Evolutionary conservation across 2,329 filamentous ascomycete species (phyloP), one percentile per base, ranked within the genome.

Genomic region (Xylariaceae sp.): DNA sequence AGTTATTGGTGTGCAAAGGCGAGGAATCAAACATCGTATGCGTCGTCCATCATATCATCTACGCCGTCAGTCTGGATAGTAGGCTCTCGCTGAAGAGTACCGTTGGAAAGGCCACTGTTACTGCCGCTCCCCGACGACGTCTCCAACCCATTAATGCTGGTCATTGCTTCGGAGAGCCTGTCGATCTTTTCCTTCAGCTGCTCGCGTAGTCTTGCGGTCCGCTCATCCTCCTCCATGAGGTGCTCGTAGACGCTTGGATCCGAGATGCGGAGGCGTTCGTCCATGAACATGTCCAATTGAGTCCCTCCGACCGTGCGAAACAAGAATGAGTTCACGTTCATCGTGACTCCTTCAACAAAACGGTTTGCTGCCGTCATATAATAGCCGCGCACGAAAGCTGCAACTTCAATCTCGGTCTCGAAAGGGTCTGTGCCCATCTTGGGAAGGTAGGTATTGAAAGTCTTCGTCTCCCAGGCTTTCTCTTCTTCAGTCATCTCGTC

Each of bases 361-460:
- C 87, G 79, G 33, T 76, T 71, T 0, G 82, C 79, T 0, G 88
- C 86, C 5, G 86, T 79, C 43, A 81, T 75, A 63, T 91, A 91
- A 66, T 90, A 91, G 0, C 80, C 86, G 0, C 85, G 74, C 42
- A 89, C 77, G 4, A 83, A 82, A 0, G 83, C 76, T 0, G 87
- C 79, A 0, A 87, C 80, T 9, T 78, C 73, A 1, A 91, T 67
- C 62, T 90, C 87, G 0, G 71, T 68, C 1, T 73, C 64, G 58
- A 82, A 90, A 0, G 75, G 73, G 60, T 90, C 87, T 0, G 72
- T 65, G 0, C 77, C 77, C 11, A 89, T 71, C 22, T 76, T 78
- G 12, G 66, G 59, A 6, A 73, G 55, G 22, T 82, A 74, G 6
- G 64, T 58, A 18, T 70, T 66, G 7, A 78, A 71, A 28, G 68